A percentile compares a stretch with the other conserved stretches of the same genome.
Conservation (phyloP, 2,329 filamentous ascomycete species). For the Bipolaris victoriae region DNA sequence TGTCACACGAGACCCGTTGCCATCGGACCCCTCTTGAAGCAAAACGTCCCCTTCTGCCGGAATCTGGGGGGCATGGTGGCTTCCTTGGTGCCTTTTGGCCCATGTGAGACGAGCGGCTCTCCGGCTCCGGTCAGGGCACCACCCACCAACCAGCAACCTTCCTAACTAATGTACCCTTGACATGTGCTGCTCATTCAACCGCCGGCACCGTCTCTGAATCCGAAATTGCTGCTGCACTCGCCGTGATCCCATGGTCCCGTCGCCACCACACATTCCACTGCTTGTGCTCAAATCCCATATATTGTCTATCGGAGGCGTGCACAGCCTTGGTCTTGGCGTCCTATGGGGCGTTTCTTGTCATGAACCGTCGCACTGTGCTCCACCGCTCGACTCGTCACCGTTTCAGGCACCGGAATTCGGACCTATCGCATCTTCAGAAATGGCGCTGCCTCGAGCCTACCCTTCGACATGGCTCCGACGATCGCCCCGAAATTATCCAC, state of each 20-base stretch:
- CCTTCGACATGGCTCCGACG: conserved; percentile 7
- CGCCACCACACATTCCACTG: conserved; percentile 10
- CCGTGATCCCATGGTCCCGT: conserved; percentile 10
- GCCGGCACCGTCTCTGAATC: conserved; percentile 2
- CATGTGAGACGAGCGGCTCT: conserved; percentile 4
- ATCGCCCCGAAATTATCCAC: background rate
- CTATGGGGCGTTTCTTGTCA: conserved; percentile 22
- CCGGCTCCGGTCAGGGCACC: conserved; percentile 10
- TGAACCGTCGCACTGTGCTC: conserved; percentile 18
- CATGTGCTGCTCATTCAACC: conserved; percentile 1
- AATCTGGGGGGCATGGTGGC: conserved; percentile 9
- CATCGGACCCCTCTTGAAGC: conserved; percentile 17
- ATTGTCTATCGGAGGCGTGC: conserved; percentile 20
- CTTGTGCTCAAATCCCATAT: conserved; percentile 7
- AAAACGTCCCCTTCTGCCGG: conserved; percentile 22
- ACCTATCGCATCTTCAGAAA: conserved; percentile 32
- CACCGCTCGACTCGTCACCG: conserved; percentile 24
- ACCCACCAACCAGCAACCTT: conserved; percentile 7
- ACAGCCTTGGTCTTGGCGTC: conserved; percentile 22
- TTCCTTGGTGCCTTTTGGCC: background rate
- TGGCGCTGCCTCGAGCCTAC: conserved; percentile 27
- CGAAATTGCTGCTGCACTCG: conserved; percentile 18
- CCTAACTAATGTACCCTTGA: background rate
- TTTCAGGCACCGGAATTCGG: conserved; percentile 40
- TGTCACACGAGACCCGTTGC: conserved; percentile 26